A percentile compares a stretch with the other conserved stretches of the same genome.
Evolutionary conservation across 2,329 filamentous ascomycete species (phyloP).

Genomic region (Aspergillus sp.): DNA sequence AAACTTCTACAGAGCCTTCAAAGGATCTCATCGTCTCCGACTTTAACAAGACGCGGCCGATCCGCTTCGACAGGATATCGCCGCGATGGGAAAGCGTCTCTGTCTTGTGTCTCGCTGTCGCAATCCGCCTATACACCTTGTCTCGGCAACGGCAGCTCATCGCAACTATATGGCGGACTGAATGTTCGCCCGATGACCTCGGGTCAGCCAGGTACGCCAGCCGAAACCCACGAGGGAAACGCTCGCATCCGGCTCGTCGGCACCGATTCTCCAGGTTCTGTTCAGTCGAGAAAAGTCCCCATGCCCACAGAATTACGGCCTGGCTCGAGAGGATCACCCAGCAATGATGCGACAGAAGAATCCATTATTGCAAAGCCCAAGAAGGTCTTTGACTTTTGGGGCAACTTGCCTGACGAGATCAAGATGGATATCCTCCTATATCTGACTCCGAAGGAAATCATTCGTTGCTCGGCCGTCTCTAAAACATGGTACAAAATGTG

Average conservation of each 20-base stretch:
- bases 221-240: slow-evolving; percentile 52
- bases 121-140: slow-evolving; percentile 53
- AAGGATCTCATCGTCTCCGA: slow-evolving; percentile 77
- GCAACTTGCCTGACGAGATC: slow-evolving; percentile 76
- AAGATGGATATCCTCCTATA: slow-evolving; percentile 74
- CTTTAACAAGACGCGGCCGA: slow-evolving; percentile 62
- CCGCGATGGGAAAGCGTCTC: slow-evolving; percentile 59
- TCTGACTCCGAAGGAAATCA: slow-evolving; percentile 74
- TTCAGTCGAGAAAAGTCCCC: slow-evolving; percentile 52
- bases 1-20: slow-evolving; percentile 71
- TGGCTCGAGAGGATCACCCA: slow-evolving; percentile 38
- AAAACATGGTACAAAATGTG: slow-evolving; percentile 77
- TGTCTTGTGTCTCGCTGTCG: slow-evolving; percentile 63
- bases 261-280: slow-evolving; percentile 41
- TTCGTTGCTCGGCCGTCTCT: slow-evolving; percentile 73
- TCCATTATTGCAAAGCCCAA: slow-evolving; percentile 25
- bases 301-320: slow-evolving; percentile 63
- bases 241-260: slow-evolving; percentile 56
- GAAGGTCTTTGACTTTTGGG: slow-evolving; percentile 69
- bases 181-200: slow-evolving; percentile 56
- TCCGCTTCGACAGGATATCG: slow-evolving; percentile 66
- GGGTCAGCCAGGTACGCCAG: slow-evolving; percentile 42
- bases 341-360: slow-evolving; percentile 15
- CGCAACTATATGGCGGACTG: slow-evolving; percentile 56
- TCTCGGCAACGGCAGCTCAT: slow-evolving; percentile 53